These are phyloP conservation scores for Xylariaceae sp. DNA, from an alignment of 2,329 filamentous ascomycete species.

Conservation along the genomic window DNA sequence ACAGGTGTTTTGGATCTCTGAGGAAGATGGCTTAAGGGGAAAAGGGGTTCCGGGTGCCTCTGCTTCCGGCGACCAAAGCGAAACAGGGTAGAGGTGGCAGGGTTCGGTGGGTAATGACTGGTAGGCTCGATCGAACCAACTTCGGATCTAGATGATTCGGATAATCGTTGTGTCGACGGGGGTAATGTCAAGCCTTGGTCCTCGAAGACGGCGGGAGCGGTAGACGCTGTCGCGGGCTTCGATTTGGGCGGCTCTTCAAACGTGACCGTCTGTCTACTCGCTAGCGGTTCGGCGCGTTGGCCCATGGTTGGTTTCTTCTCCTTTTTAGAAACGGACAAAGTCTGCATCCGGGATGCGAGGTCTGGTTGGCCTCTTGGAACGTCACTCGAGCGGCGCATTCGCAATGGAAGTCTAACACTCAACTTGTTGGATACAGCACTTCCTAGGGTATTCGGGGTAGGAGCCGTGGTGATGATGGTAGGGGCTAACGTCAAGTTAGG, in stretches of 20 bases:
- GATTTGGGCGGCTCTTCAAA: slow-evolving; percentile 51
- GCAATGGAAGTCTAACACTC: slow-evolving; percentile 48
- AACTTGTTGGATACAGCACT: slow-evolving; percentile 50
- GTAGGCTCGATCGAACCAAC: slow-evolving; percentile 66
- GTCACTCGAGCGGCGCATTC: slow-evolving; percentile 49
- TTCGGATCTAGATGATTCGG: slow-evolving; percentile 87
- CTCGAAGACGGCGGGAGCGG: slow-evolving; percentile 55
- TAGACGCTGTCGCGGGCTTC: slow-evolving; percentile 30
- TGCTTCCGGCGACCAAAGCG: slow-evolving; percentile 70
- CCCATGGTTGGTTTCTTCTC: slow-evolving; percentile 39
- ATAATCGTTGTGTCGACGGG: slow-evolving; percentile 60
- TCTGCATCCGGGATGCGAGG: slow-evolving; percentile 16
- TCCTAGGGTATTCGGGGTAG: slow-evolving; percentile 56
- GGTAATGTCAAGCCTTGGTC: slow-evolving; percentile 57
- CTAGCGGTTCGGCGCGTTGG: slow-evolving; percentile 34
- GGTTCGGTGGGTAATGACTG: slow-evolving; percentile 52
- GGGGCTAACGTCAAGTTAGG: slow-evolving; percentile 43
- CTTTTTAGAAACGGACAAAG: slow-evolving; percentile 30
- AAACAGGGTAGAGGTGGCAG: slow-evolving; percentile 70
- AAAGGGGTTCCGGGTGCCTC: slow-evolving; percentile 69
- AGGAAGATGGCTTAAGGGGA: slow-evolving; percentile 80
- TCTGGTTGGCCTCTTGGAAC: slow-evolving; percentile 36
- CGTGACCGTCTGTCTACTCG: slow-evolving; percentile 43
- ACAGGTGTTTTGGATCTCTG: slow-evolving; percentile 53
- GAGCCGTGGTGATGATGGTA: slow-evolving; percentile 86